Base-by-base conservation (phyloP, 371 early-diverging fungal genomes). In the Dipsacomyces acuminosporus region DNA sequence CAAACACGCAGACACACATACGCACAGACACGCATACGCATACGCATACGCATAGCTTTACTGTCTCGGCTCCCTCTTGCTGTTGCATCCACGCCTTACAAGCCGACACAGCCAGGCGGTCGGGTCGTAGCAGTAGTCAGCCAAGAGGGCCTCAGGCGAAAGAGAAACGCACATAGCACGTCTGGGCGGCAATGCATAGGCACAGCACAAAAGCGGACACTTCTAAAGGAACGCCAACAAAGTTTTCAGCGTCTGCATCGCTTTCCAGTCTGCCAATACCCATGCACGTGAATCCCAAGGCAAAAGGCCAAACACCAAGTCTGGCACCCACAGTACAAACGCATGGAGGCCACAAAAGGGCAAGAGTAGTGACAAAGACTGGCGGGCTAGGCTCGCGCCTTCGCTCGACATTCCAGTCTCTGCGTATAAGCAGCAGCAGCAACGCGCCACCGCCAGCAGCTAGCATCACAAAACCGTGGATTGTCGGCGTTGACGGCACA, bases 221-320 rank as follows among this genome's bases (percentile, higher is more conserved):
- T 11, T 56, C 61, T 11, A 30, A 30, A 30, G 7, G 7, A 11
- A 30, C 30, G 11, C 30, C 30, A 30, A 11, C 30, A 5, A 30
- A 30, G 14, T 17, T 38, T n/a, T 38, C 38, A 13, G 38, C 38
- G n/a, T 67, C 67, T 13, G 45, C 61, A 34, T 67, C 67, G 36
- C 54, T 67, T 46, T 58, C 61, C 19, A 67, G 67, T 24, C 62
- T 67, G 17, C 62, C 67, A 17, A 67, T 67, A 58, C 67, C 46
- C 8, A 52, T 56, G 52, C 38, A 17, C 8, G n/a, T 13, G n/a
- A 4, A 38, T 3, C 38, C 8, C 38, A 11, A 38, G n/a, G 17
- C 17, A 11, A 38, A 38, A 13, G 38, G 38, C 15, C 8, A 17
- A n/a, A 5, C 11, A 4, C 15, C 38, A 38, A n/a, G 15, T n/a